Evolutionary conservation across 2,329 filamentous ascomycete genomes (phyloP).

Genomic region (Thielaviopsis punctulata): DNA sequence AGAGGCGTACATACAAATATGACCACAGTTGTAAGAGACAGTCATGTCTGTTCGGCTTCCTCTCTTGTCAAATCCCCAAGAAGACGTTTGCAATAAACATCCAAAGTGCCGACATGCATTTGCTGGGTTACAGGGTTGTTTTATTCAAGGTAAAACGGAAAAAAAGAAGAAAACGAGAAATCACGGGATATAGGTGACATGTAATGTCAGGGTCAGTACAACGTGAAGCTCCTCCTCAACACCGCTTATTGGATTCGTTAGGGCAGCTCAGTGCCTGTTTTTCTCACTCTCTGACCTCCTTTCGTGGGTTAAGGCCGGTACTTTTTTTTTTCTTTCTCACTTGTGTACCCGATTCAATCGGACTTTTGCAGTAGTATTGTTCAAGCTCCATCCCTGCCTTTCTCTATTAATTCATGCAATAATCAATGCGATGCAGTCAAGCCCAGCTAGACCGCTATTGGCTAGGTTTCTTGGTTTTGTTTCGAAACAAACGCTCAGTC

Average conservation of each 20-base stretch:
- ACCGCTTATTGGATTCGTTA: neutral
- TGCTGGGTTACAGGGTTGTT: neutral
- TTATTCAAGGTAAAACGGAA: neutral
- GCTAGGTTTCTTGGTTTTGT: neutral
- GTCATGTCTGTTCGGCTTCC: neutral
- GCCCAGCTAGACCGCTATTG: neutral
- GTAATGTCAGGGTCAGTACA: neutral
- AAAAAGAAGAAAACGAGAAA: too few relatives aligned
- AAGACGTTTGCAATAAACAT: neutral
- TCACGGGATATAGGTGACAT: neutral
- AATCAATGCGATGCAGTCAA: neutral
- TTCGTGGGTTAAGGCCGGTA: neutral
- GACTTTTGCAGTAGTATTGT: neutral
- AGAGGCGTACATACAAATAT: too few relatives aligned
- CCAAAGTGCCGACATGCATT: neutral
- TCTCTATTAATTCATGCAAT: neutral
- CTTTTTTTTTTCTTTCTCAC: too few relatives aligned
- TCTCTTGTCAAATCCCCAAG: neutral
- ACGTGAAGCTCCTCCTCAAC: neutral
- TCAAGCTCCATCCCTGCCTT: neutral
- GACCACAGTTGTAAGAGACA: neutral
- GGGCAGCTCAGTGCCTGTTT: too few relatives aligned
- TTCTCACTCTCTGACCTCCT: neutral
- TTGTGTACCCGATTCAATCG: too few relatives aligned
- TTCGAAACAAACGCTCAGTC: neutral